Base-by-base conservation (phyloP, 176 grass and related monocot species). In the Rhynchospora tenuis region DNA sequence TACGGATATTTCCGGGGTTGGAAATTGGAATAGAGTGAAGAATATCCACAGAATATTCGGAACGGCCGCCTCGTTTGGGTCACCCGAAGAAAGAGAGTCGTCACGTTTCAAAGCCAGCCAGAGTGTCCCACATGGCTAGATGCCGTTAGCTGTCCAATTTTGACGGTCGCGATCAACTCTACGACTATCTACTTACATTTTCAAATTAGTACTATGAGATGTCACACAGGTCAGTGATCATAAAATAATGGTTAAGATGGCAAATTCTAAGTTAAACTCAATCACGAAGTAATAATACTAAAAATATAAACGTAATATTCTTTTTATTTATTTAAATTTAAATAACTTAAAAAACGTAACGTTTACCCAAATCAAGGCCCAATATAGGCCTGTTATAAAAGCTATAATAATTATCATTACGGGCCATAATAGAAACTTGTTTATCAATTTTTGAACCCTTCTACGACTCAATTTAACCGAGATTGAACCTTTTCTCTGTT, bases 21-120 rank as follows among this genome's bases (percentile, higher is more conserved):
- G 9, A 46, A 43, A 42, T 47, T 64, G 42, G 9, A 71, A 43
- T 64, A 23, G 2, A 28, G n/a, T 22, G 80, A 24, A 62, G 55
- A 82, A 82, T 82, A 66, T 82, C 20, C 80, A 29, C 19, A 51
- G 80, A 48, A 82, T 82, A 82, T 82, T 66, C 61, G 29, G 27
- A 80, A 80, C 3, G 11, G 3, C 38, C n/a, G 11, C 59, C 80
- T 82, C 60, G 43, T 67, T 82, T 66, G 20, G 22, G 5, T 23
- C 80, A 81, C 17, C 55, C 26, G 10, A 60, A 15, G 27, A 33
- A 0, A 59, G 2, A 48, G 50, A 73, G 1, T 10, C 26, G 24
- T 13, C 61, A n/a, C 70, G 43, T 73, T 50, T 77, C 13, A 77
- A 77, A 56, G 13, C 23, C 43, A 51, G 42, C 63, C 31, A 82